Percentiles rank a stretch among this genome's conserved stretches.
These are phyloP conservation scores for Chalciporus piperatus DNA, from an alignment of 768 basidiomycete genomes.

Conservation along the genomic window DNA sequence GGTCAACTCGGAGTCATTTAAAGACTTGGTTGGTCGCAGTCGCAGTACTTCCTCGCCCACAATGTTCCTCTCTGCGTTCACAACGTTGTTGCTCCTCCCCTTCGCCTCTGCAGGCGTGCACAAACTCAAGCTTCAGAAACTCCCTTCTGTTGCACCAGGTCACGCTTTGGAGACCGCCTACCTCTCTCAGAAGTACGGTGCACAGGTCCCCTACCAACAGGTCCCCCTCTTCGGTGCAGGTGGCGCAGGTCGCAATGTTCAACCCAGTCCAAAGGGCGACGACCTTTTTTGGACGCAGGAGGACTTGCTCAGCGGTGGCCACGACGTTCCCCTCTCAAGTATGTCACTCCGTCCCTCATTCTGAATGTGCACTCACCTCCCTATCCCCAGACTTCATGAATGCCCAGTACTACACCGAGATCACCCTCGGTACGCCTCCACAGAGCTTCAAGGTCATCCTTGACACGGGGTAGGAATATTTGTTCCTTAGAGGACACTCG, in stretches of 20 bases:
- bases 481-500: slow-evolving; percentile 15
- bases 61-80: slow-evolving; percentile 44
- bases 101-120: slow-evolving; percentile 57
- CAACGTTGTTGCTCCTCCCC: slow-evolving; percentile 41
- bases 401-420: slow-evolving; percentile 94
- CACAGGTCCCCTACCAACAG: slow-evolving; percentile 41
- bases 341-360: slow-evolving; percentile 30
- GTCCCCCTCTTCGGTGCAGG: slow-evolving; percentile 72
- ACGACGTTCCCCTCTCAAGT: slow-evolving; percentile 89
- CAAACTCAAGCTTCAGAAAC: slow-evolving; percentile 88
- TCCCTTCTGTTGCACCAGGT: slow-evolving; percentile 59
- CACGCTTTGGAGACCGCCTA: slow-evolving; percentile 74
- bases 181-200: slow-evolving; percentile 92
- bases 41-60: slow-evolving; percentile 23
- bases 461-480: slow-evolving; percentile 71
- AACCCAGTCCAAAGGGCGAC: slow-evolving; percentile 48
- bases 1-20: slow-evolving; percentile 30
- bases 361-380: neutral
- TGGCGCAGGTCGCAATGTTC: slow-evolving; percentile 63
- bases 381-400: slow-evolving; percentile 91
- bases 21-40: slow-evolving; percentile 13
- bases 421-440: slow-evolving; percentile 77
- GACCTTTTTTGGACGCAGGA: slow-evolving; percentile 82
- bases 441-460: slow-evolving; percentile 93
- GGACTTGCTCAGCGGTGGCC: slow-evolving; percentile 65